Evolutionary conservation across 331 rosid genomes (phyloP), one percentile per base, ranked within the genome.

Genomic region (Arachis monticola): DNA sequence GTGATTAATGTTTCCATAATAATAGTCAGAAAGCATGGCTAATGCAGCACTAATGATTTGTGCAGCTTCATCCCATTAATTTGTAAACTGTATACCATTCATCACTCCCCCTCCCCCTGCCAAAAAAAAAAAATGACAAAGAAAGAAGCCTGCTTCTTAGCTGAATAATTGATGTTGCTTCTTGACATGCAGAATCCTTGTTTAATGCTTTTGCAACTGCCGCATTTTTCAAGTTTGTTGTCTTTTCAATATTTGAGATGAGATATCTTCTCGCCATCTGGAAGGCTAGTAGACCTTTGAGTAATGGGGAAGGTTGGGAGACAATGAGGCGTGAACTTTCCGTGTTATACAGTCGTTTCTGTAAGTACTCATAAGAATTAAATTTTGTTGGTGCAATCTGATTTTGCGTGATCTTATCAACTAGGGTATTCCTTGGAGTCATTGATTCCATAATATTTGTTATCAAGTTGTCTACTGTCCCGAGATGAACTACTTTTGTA

Each of bases 151-250:
- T 3, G 67, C 64, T 48, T 74, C 53, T 50, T 30, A 13, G 59
- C 60, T 84, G 73, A 81, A 58, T 66, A 47, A 31, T 35, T 38
- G 42, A 59, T 46, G 57, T 70, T 80, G 14, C 70, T 69, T 77
- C 77, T 53, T 88, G 66, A 64, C 77, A 27, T 84, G 68, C 88
- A 95, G 99, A 95, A 78, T 92, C 99, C 38, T 80, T 95, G 72
- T 95, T 95, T 73, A 95, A 95, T 83, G 97, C 99, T 60, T 95
- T 95, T 87, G 99, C 99, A 38, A 95, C 99, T 65, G 99, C 99
- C n/a, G 99, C 99, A 7, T 95, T 95, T 79, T 95, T 95, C 92
- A 95, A 95, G 88, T 95, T 95, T 65, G 97, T 95, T 35, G 97
- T 92, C 71, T 95, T 95, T 87, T 95, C 99, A 55, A 95, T 95